Percentiles rank a stretch among this genome's conserved stretches.
Evolutionary conservation across 495 filamentous ascomycete species (phyloP).

Genomic region (Penicillium samsonianum): DNA sequence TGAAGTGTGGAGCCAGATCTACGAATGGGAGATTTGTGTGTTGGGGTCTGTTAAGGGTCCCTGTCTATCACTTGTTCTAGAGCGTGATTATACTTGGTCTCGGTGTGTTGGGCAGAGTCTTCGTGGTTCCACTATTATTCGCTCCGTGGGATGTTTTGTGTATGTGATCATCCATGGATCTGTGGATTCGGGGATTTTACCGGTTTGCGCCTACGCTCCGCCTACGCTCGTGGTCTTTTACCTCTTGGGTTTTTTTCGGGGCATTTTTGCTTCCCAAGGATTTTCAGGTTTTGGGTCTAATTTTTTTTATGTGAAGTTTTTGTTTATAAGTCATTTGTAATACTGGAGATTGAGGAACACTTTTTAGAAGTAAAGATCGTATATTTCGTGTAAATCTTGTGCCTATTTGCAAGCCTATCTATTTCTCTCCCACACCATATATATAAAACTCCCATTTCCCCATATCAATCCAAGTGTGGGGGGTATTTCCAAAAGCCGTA

Average conservation of each 20-base stretch:
- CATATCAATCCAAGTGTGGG: constrained; percentile 14
- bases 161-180: background rate
- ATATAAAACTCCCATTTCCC: constrained; percentile 14
- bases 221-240: background rate
- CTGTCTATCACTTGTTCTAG: constrained; percentile 28
- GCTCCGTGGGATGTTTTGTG: too few species aligned
- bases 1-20: constrained; percentile 1
- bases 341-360: too few species aligned
- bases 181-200: background rate
- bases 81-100: constrained; percentile 4
- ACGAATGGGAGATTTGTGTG: constrained; percentile 16
- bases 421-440: constrained; percentile 18
- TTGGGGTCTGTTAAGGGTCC: constrained; percentile 8
- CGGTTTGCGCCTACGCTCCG: background rate
- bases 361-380: constrained; percentile 9
- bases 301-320: too few species aligned
- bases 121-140: constrained; percentile 14
- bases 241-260: background rate
- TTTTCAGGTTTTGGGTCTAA: too few species aligned
- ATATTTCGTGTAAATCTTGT: constrained; percentile 5
- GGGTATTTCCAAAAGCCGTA: constrained; percentile 28
- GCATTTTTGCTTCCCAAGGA: background rate
- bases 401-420: constrained; percentile 22
- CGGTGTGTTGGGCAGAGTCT: constrained; percentile 4
- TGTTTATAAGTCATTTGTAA: too few species aligned